Conservation (phyloP, 768 basidiomycete genomes). For the Daedaleopsis sinensis region DNA sequence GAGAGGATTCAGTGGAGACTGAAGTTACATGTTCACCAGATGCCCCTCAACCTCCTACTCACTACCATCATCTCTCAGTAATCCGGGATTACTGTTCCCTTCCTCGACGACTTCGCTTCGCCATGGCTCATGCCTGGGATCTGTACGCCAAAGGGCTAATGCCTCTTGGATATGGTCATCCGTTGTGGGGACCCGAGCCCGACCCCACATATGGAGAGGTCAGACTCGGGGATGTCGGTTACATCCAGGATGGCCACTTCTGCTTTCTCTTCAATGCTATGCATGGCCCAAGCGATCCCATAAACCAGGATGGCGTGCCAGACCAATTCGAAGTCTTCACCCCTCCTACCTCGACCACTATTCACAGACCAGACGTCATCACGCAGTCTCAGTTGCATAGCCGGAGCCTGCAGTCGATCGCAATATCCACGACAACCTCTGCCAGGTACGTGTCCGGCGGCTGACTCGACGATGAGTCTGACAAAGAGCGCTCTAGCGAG, state of each 20-base stretch:
- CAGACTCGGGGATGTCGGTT: constrained; percentile 21
- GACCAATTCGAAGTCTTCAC: neutral
- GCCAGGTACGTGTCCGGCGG: neutral
- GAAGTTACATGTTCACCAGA: no score
- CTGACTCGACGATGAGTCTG: neutral
- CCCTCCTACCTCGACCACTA: neutral
- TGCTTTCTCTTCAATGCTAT: constrained; percentile 13
- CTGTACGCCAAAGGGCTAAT: constrained; percentile 17
- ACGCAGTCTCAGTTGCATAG: neutral
- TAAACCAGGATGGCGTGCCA: neutral
- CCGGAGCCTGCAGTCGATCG: neutral
- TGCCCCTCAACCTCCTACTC: no score
- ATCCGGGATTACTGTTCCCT: no score
- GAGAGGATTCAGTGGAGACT: no score
- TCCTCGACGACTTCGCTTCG: no score
- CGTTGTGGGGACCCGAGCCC: constrained; percentile 10
- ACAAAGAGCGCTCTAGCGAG: neutral
- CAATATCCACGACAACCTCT: neutral
- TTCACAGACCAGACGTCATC: neutral
- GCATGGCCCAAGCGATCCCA: neutral
- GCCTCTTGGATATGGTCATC: constrained; percentile 9
- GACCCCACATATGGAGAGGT: constrained; percentile 4
- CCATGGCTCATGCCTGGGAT: neutral
- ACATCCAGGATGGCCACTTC: constrained; percentile 11
- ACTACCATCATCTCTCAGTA: no score